Base-by-base conservation (phyloP, 1,284 basidiomycete genomes). In the Phylloboletellus chloephorus region DNA sequence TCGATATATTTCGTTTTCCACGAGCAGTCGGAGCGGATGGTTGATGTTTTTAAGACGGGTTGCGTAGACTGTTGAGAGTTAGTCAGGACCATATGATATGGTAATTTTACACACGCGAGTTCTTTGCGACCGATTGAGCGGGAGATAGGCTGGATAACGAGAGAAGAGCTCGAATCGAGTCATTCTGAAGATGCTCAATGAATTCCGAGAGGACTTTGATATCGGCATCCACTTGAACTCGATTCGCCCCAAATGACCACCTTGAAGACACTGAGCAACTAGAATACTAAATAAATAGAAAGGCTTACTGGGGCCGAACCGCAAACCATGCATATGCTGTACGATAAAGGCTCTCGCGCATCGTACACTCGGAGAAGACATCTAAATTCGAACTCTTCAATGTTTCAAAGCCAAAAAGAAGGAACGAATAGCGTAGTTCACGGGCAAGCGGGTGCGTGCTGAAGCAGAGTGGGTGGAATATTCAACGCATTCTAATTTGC, bases 231-330 rank as follows among this genome's bases (percentile, higher is more conserved):
- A 96, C 69, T 65, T 98, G 94, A 10, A 92, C 79, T 4, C 91
- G 79, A 64, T 91, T 91, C 17, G 89, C 85, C 20, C 95, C 96
- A 60, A 86, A 97, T 5, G 92, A 85, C 94, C 95, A 98, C 53
- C 90, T 93, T 45, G 32, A 49, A 37, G 13, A 31, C 20, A 11
- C 7, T 49, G 4, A 47, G 40, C 26, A 15, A 23, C 30, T 19
- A 17, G 29, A 22, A 36, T 4, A 31, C 21, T 10, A 23, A 9
- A 32, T 5, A 28, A 12, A 29, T 26, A 31, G 26, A 10, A 33
- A 34, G 1, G 66, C 86, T 63, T 58, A 93, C 90, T 90, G 87
- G 8, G 91, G 88, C 11, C 83, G 76, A 24, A 83, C 76, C n/a
- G 83, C 72, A 65, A 98, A 99, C 96, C 96, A 98, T 4, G 81